These are phyloP conservation scores for Patellaria atrata DNA, from an alignment of 495 filamentous ascomycete species.

Conservation along the genomic window DNA sequence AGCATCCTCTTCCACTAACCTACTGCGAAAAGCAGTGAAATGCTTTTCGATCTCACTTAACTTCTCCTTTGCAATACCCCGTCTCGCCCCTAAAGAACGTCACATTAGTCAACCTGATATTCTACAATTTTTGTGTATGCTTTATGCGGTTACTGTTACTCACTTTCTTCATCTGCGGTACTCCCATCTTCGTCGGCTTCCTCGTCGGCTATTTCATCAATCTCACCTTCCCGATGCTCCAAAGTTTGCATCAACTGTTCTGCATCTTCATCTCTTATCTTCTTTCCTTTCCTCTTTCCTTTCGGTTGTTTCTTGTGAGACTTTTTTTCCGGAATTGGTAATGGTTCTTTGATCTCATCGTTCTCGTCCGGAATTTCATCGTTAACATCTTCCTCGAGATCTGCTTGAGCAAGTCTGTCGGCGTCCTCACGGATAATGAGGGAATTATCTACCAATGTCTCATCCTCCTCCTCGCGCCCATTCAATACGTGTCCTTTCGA, in stretches of 20 bases:
- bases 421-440: no score
- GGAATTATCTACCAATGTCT: slow-evolving; percentile 5
- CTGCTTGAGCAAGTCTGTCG: slow-evolving; percentile 12
- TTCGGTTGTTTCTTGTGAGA: slow-evolving; percentile 15
- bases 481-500: slow-evolving; percentile 15
- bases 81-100: slow-evolving; percentile 48
- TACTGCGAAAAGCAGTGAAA: slow-evolving; percentile 73
- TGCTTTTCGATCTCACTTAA: slow-evolving; percentile 64
- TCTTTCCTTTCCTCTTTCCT: slow-evolving; percentile 24
- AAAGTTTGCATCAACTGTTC: slow-evolving; percentile 2
- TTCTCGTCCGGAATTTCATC: slow-evolving; percentile 11
- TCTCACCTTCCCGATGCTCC: slow-evolving; percentile 6
- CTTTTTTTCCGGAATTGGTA: slow-evolving; percentile 7
- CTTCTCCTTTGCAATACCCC: slow-evolving; percentile 67
- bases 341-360: slow-evolving; percentile 13
- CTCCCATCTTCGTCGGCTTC: slow-evolving; percentile 20
- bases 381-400: slow-evolving; percentile 12
- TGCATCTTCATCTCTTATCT: slow-evolving; percentile 11
- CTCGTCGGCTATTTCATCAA: slow-evolving; percentile 13
- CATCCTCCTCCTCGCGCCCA: slow-evolving; percentile 9
- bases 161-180: slow-evolving; percentile 18
- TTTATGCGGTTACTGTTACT: slow-evolving; percentile 2
- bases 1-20: slow-evolving; percentile 52
- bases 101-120: no score
- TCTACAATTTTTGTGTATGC: no score